These are phyloP conservation scores for Colletotrichum salicis DNA, from an alignment of 2,329 filamentous ascomycete species.

Conservation along the genomic window DNA sequence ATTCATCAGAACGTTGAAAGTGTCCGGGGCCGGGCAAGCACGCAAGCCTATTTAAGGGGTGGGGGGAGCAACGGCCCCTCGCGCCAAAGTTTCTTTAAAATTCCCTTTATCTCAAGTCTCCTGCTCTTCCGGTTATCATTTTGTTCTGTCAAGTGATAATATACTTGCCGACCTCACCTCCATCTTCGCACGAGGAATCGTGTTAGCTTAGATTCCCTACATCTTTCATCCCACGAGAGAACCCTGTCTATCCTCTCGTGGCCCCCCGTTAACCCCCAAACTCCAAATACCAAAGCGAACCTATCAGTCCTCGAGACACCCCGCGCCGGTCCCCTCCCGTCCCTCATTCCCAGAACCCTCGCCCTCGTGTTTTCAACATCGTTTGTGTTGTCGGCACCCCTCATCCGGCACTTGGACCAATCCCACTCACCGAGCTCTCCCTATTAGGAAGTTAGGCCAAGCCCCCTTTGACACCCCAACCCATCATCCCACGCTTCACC, in stretches of 20 bases:
- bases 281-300: conserved; percentile 20
- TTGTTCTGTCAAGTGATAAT: conserved; percentile 21
- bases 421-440: conserved; percentile 31
- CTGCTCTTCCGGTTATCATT: background rate
- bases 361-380: conserved; percentile 14
- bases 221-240: conserved; percentile 39
- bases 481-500: conserved; percentile 46
- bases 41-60: conserved; percentile 32
- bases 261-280: conserved; percentile 23
- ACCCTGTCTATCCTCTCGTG: conserved; percentile 20
- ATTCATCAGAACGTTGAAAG: conserved; percentile 10
- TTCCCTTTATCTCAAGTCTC: conserved; percentile 2
- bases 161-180: background rate
- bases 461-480: conserved; percentile 32
- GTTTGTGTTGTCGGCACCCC: conserved; percentile 18
- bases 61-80: conserved; percentile 17
- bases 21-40: conserved; percentile 13
- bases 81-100: conserved; percentile 9
- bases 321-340: conserved; percentile 33
- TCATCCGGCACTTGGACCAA: conserved; percentile 29
- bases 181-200: background rate
- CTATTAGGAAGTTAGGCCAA: conserved; percentile 37
- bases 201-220: conserved; percentile 8
- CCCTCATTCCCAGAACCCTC: conserved; percentile 12
- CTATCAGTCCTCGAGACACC: conserved; percentile 33